Conservation (phyloP, 1,284 basidiomycete species). For the Moniliella sp. region DNA sequence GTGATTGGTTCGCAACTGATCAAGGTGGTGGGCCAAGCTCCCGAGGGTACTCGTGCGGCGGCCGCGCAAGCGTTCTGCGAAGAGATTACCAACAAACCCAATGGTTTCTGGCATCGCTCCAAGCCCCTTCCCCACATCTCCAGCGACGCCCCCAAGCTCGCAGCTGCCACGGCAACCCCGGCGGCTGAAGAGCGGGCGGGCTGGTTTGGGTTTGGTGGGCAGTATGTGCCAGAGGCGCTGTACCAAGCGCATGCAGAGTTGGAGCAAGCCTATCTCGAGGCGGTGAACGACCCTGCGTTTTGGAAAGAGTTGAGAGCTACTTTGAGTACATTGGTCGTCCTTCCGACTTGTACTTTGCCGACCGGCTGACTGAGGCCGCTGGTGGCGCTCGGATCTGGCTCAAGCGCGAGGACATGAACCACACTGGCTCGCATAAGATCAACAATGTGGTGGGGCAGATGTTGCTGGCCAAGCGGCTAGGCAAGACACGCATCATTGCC, state of each 20-base stretch:
- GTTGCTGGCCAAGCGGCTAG: constrained; percentile 67
- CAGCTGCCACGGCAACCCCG: too few relatives aligned
- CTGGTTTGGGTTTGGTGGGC: too few relatives aligned
- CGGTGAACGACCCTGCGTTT: constrained; percentile 69
- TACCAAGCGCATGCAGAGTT: constrained; percentile 75
- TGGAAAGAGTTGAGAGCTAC: constrained; percentile 73
- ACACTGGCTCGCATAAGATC: constrained; percentile 34
- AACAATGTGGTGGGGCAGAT: constrained; percentile 40
- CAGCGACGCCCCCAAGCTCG: too few relatives aligned
- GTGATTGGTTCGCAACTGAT: too few relatives aligned
- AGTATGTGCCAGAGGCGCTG: constrained; percentile 76
- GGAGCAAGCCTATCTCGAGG: constrained; percentile 67
- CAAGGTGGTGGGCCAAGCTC: too few relatives aligned
- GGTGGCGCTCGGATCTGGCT: constrained; percentile 89
- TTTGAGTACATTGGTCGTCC: constrained; percentile 75
- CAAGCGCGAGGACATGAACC: constrained; percentile 72
- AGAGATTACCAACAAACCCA: too few relatives aligned
- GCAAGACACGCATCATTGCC: constrained; percentile 89
- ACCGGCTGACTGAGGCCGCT: constrained; percentile 51
- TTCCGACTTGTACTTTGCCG: constrained; percentile 50
- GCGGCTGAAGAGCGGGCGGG: too few relatives aligned
- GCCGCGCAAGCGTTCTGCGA: too few relatives aligned
- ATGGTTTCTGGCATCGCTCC: too few relatives aligned
- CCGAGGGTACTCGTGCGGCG: too few relatives aligned
- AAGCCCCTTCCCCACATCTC: too few relatives aligned